Base-by-base conservation (phyloP, 352 stramenopile species). In the Globisporangium irregulare region DNA sequence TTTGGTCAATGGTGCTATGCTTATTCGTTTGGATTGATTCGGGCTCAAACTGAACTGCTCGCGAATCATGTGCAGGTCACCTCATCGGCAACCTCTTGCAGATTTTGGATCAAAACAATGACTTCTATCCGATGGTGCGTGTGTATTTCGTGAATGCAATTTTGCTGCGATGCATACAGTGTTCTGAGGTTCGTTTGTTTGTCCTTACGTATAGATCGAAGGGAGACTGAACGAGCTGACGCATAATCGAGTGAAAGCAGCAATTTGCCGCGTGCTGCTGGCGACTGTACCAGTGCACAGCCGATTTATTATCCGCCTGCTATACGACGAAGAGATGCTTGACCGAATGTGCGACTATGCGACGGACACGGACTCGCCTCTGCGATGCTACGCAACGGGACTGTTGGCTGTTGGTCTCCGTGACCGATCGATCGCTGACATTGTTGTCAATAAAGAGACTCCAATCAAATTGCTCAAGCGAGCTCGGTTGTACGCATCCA, bases 381-480 rank as follows among this genome's bases (percentile, higher is more conserved):
- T 95, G 48, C 84, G 84, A 15, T 93, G 86, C 51, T 94, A 95
- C 60, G 86, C 86, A 0, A 92, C 87, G 2, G 87, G 87, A 3
- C 64, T 95, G 29, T 70, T 95, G 1, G 87, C 87, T 14, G 82
- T 94, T 15, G 87, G 82, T 7, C 66, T 95, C 0, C 76, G 87
- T n/a, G 87, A 95, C 54, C 86, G 87, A 29, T 93, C 86, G 4
- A 74, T 94, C 61, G 87, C 87, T 1, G 86, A 94, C 54, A 84
- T 85, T 4, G 84, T 95, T 32, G 87, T 95, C 32, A 95, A 95
- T 74, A 88, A 87, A 25, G 87, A 92, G 8, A 90, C 82, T 0
- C 71, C 86, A 0, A 64, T 92, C 20, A 93, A 88, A 36, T 76
- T 95, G 57, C 71, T 95, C 8, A 89, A 90, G 64, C 73, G 87